phyloP scores from a whole-genome alignment of 352 stramenopile species.

The Pythium aquatile region DNA sequence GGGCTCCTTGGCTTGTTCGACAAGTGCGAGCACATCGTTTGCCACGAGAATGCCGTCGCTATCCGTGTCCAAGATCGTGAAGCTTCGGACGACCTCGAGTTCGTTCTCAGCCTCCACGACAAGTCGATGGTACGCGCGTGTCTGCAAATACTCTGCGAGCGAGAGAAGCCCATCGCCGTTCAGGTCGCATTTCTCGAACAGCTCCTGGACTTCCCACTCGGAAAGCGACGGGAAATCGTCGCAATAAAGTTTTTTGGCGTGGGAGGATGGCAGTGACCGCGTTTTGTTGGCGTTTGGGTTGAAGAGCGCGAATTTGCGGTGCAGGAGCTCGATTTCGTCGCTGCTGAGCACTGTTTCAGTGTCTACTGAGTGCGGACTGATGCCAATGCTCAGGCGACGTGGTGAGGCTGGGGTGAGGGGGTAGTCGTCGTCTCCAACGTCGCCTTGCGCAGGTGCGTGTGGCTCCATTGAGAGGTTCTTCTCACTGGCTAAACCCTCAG shows the following conservation, averaged over 20 bases:
- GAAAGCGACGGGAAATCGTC: constrained; percentile 63
- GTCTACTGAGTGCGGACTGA: constrained; percentile 29
- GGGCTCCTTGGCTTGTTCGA: constrained; percentile 51
- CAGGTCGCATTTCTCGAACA: constrained; percentile 62
- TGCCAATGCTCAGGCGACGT: constrained; percentile 16
- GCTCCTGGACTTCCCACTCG: constrained; percentile 54
- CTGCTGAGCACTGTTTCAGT: constrained; percentile 39
- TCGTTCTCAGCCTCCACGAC: constrained; percentile 53
- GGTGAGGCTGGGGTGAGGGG: neutral
- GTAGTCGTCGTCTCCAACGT: neutral
- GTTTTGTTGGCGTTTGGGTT: constrained; percentile 38
- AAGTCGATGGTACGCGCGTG: constrained; percentile 52
- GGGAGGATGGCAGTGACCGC: constrained; percentile 33
- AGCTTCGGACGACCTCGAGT: constrained; percentile 55
- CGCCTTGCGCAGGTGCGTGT: neutral
- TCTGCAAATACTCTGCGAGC: constrained; percentile 56
- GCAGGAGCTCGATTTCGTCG: constrained; percentile 51
- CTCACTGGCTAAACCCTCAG: neutral
- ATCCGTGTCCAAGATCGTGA: constrained; percentile 62
- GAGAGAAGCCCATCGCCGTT: constrained; percentile 58
- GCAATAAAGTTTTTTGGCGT: constrained; percentile 58
- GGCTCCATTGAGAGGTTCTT: constrained; percentile 5
- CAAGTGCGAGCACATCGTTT: constrained; percentile 44
- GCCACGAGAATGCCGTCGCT: constrained; percentile 52
- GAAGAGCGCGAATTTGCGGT: constrained; percentile 50